Evolutionary conservation across 2,329 filamentous ascomycete species (phyloP).

Genomic region (Stromatinia cepivora): DNA sequence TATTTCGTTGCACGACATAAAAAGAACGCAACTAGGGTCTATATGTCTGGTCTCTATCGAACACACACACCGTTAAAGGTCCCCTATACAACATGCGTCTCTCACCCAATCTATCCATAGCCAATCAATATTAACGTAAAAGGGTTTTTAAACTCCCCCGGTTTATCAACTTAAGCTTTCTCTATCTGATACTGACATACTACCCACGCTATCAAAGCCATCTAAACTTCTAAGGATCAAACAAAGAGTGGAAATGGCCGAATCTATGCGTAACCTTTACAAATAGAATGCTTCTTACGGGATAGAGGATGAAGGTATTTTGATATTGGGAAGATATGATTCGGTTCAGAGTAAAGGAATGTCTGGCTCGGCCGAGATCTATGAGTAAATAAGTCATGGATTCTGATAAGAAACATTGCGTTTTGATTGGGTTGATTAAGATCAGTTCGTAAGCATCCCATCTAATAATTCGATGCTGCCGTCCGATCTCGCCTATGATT

Average conservation of each 20-base stretch:
- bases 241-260: conserved; percentile 21
- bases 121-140: conserved; percentile 20
- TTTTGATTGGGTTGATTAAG: conserved; percentile 17
- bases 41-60: not conserved
- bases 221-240: not conserved
- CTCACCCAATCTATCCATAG: not conserved
- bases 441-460: conserved; percentile 15
- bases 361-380: not conserved
- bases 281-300: conserved; percentile 33
- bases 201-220: conserved; percentile 5
- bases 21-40: conserved; percentile 17
- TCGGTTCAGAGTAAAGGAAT: conserved; percentile 7
- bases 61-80: not conserved
- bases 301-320: conserved; percentile 23
- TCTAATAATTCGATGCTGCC: conserved; percentile 4
- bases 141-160: not conserved
- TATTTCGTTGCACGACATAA: not conserved
- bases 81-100: conserved; percentile 10
- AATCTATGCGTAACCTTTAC: conserved; percentile 26
- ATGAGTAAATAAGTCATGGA: conserved; percentile 12
- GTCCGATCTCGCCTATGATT: conserved; percentile 18
- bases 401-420: conserved; percentile 14
- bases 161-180: not conserved
- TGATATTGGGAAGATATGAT: conserved; percentile 1
- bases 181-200: conserved; percentile 1